Conservation (phyloP, 1,284 basidiomycete species). For the Boletus chippewaensis region DNA sequence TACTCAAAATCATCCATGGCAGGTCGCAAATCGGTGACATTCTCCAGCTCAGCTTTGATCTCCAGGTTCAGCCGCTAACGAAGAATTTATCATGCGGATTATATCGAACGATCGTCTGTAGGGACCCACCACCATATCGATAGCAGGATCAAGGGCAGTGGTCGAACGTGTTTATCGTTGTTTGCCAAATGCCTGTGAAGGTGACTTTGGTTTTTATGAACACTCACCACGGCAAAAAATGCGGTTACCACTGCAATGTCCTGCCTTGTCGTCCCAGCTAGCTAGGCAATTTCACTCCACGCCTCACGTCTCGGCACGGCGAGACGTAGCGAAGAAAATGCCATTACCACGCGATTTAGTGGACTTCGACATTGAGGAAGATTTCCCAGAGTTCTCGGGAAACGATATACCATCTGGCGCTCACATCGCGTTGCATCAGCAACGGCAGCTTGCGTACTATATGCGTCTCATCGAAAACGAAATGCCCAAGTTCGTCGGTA, state of each 20-base stretch:
- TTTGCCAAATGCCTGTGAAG: conserved; percentile 16
- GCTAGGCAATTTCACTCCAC: conserved; percentile 23
- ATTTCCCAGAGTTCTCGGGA: conserved; percentile 38
- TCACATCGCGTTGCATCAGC: conserved; percentile 62
- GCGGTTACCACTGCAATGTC: conserved; percentile 15
- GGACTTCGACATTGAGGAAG: conserved; percentile 27
- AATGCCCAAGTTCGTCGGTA: conserved; percentile 75
- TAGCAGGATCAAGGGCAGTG: not conserved
- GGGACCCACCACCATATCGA: conserved; percentile 39
- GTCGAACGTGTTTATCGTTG: conserved; percentile 25
- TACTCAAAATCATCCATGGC: conserved; percentile 63
- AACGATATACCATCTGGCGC: conserved; percentile 63
- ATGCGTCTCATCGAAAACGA: conserved; percentile 80
- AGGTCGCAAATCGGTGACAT: conserved; percentile 63
- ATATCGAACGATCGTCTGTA: not conserved
- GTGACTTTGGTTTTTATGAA: not conserved
- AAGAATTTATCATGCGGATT: not conserved
- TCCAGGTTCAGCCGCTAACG: conserved; percentile 52
- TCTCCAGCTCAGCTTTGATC: conserved; percentile 73
- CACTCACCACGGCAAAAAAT: conserved; percentile 10
- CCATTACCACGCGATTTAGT: conserved; percentile 28
- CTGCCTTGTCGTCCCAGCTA: conserved; percentile 3
- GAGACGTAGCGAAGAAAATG: conserved; percentile 26
- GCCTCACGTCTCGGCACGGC: conserved; percentile 13
- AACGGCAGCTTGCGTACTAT: conserved; percentile 66